These are phyloP conservation scores for Globisporangium takayamanum DNA, from an alignment of 352 stramenopile genomes.

Conservation along the genomic window DNA sequence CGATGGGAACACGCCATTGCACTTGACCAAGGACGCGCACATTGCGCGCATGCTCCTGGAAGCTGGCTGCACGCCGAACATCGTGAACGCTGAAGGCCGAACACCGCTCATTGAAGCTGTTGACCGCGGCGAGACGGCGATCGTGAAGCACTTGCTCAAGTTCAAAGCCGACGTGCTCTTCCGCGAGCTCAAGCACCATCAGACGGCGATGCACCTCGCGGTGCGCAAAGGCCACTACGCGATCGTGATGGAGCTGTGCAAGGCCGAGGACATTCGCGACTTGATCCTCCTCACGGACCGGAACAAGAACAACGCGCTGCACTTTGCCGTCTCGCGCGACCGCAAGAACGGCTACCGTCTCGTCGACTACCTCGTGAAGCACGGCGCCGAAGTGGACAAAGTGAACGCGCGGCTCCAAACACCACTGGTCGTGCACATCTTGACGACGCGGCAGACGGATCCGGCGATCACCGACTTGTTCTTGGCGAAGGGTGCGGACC, in stretches of 20 bases:
- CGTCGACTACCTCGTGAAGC: conserved; percentile 81
- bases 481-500: conserved; percentile 49
- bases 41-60: conserved; percentile 78
- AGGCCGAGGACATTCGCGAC: conserved; percentile 51
- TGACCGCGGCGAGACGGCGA: conserved; percentile 62
- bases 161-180: conserved; percentile 84
- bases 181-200: conserved; percentile 81
- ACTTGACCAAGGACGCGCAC: conserved; percentile 71
- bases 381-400: conserved; percentile 76
- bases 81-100: conserved; percentile 73
- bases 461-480: conserved; percentile 74
- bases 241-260: conserved; percentile 84
- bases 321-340: conserved; percentile 77
- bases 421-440: conserved; percentile 75
- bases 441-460: conserved; percentile 82
- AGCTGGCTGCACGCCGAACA: conserved; percentile 77
- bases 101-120: conserved; percentile 78
- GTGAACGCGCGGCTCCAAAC: conserved; percentile 79
- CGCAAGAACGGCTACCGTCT: conserved; percentile 78
- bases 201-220: conserved; percentile 76
- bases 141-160: conserved; percentile 70
- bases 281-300: conserved; percentile 71
- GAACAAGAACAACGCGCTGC: conserved; percentile 81
- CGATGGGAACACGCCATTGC: conserved; percentile 79
- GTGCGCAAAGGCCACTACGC: conserved; percentile 81